Percentiles rank a stretch among this genome's conserved stretches.
Evolutionary conservation across 768 basidiomycete species (phyloP).

Genomic region (Dendrothele bispora): DNA sequence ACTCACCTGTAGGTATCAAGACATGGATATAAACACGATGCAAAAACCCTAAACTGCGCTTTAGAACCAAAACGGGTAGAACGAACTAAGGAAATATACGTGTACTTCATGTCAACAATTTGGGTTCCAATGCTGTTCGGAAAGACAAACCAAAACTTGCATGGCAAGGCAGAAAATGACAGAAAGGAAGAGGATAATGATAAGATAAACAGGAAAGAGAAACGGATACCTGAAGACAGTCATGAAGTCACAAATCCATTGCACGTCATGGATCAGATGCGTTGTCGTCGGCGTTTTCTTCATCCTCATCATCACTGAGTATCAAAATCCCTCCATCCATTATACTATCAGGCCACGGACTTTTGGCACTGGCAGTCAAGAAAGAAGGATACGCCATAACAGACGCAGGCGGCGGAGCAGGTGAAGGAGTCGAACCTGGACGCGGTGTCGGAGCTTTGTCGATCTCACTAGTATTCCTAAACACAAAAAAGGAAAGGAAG

Average conservation of each 20-base stretch:
- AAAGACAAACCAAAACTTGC: too few relatives aligned
- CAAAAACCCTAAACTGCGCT: too few relatives aligned
- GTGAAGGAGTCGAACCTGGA: not conserved
- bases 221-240: not conserved
- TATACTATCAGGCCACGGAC: constrained; percentile 47
- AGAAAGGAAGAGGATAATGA: too few relatives aligned
- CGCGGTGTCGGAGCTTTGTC: not conserved
- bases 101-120: too few relatives aligned
- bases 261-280: too few relatives aligned
- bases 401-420: not conserved
- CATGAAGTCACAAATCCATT: constrained; percentile 4
- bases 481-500: constrained; percentile 7
- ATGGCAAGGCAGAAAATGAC: too few relatives aligned
- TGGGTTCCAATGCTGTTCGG: too few relatives aligned
- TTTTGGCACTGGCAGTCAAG: constrained; percentile 10
- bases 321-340: constrained; percentile 44
- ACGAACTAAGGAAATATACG: not conserved
- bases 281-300: too few relatives aligned
- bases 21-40: too few relatives aligned
- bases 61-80: too few relatives aligned
- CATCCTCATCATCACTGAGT: constrained; percentile 51
- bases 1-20: too few relatives aligned
- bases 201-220: constrained; percentile 3
- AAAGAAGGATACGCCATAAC: constrained; percentile 6
- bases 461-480: not conserved